Base-by-base conservation (phyloP, 257 asterid genomes). In the Cinchona pubescens region DNA sequence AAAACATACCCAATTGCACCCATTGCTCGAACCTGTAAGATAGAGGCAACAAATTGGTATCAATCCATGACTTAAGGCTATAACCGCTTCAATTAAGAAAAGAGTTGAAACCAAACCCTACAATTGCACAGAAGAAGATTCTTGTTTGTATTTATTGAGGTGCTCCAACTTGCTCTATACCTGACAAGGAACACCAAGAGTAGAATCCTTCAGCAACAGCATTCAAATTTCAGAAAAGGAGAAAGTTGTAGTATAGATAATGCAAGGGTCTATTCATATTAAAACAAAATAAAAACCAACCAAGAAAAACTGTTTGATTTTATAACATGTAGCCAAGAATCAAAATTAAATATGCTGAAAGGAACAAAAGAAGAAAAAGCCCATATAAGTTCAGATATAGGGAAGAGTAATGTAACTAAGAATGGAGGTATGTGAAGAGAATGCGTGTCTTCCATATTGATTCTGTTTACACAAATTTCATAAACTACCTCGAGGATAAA, bases 1-100 rank as follows among this genome's bases (percentile, higher is more conserved):
- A 90, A 80, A 72, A 95, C 97, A 56, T 93, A 92, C 75, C 90
- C 91, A 16, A 95, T 73, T 71, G 96, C 96, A 67, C 99, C 99
- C 16, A 81, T 63, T 23, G 98, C 96, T 79, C 98, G 91, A 84
- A 91, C 94, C 98, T 95, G 87, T 56, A 64, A 71, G 80, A 79
- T 1, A 40, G 19, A 53, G 21, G 72, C 11, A 34, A 21, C 74
- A 49, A 25, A 29, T 67, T 38, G 71, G 76, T 23, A 76, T 76
- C 68, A 75, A 56, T 23, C 69, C 38, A 37, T 37, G 37, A 58
- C 30, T 29, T 45, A 46, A 21, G 32, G 23, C 63, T 32, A 75
- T 13, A 79, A 77, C 38, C 74, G 48, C 59, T 76, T 34, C n/a
- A 64, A 74, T 40, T 30, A 66, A 69, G 69, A 82, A 80, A 71